A percentile compares a stretch with the other conserved stretches of the same genome.
These are phyloP conservation scores for Trapa bicornis DNA, from an alignment of 345 rosid genomes.

Conservation along the genomic window DNA sequence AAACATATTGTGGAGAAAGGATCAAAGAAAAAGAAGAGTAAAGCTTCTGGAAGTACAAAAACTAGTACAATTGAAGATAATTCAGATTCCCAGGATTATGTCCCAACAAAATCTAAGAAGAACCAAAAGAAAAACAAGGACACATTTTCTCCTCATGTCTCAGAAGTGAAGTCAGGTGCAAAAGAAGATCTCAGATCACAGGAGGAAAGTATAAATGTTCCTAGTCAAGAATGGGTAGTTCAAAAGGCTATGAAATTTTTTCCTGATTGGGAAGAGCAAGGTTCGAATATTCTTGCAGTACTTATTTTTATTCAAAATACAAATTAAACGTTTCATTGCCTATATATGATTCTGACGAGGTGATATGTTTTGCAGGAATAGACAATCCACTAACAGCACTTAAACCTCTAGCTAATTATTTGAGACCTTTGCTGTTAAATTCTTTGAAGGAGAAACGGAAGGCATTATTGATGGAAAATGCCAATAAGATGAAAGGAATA, in stretches of 20 bases:
- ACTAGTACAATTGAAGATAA: constrained; percentile 30
- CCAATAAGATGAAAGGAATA: constrained; percentile 59
- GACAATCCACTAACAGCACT: constrained; percentile 51
- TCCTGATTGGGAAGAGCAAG: constrained; percentile 87
- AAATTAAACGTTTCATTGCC: neutral
- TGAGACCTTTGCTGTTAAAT: constrained; percentile 78
- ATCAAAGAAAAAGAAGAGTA: constrained; percentile 75
- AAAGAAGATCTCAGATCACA: constrained; percentile 54
- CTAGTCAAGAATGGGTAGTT: constrained; percentile 69
- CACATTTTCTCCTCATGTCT: constrained; percentile 35
- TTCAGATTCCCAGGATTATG: constrained; percentile 48
- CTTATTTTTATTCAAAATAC: neutral
- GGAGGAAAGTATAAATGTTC: constrained; percentile 45
- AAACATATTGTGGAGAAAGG: constrained; percentile 46
- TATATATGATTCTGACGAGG: constrained; percentile 6
- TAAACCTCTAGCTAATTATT: constrained; percentile 44
- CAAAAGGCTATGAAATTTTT: constrained; percentile 40
- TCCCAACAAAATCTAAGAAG: constrained; percentile 65
- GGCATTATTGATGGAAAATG: constrained; percentile 74
- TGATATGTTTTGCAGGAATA: constrained; percentile 37
- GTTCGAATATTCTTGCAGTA: constrained; percentile 19
- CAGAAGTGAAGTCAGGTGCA: constrained; percentile 46
- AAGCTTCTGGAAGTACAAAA: constrained; percentile 41
- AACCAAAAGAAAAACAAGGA: constrained; percentile 80
- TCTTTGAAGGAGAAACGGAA: constrained; percentile 70